Evolutionary conservation across 805 yeast species (phyloP), one percentile per base, ranked within the genome.

Genomic region (Hemisphaericaspora nanyangensis): DNA sequence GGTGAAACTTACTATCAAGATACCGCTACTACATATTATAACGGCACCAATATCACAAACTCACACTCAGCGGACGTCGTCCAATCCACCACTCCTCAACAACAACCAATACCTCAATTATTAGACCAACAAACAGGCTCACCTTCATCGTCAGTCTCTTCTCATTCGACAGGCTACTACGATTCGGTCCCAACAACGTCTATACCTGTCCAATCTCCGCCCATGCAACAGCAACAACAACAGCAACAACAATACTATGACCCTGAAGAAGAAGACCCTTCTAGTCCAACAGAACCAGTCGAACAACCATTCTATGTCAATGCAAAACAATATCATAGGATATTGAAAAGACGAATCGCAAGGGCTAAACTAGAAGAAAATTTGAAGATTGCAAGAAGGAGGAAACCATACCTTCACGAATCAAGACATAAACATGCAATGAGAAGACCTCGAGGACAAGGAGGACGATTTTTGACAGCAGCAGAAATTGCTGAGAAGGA

Each of bases 361-460:
- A 72, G 99, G 38, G 97, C 97, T 5, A 85, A 82, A 59, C 72
- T 93, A 29, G 98, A 93, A 55, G 98, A 93, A 56, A 78, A 80
- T 31, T 72, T 91, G 46, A 84, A 87, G 55, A 85, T 85, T 4
- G 90, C 93, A 13, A 76, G 95, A 46, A 95, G 95, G 13, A 78
- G 98, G 52, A 83, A 84, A 57, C 97, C 98, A 10, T 91, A 95
- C 61, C 62, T 93, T 35, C 99, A 93, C 58, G 99, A 93, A 62
- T 87, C 96, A 15, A 76, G 99, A 52, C 99, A 93, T 60, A 91
- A 93, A 59, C 99, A 93, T 60, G 99, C 99, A 3, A 93, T 93
- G 99, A 77, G 98, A 57, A 77, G 99, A 59, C 98, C 99, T 12
- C 79, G 99, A 51, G 99, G 99, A 19, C 98, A 93, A 65, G 99